These are phyloP conservation scores for Pleurotus cornucopiae DNA, from an alignment of 768 basidiomycete species.

Conservation along the genomic window DNA sequence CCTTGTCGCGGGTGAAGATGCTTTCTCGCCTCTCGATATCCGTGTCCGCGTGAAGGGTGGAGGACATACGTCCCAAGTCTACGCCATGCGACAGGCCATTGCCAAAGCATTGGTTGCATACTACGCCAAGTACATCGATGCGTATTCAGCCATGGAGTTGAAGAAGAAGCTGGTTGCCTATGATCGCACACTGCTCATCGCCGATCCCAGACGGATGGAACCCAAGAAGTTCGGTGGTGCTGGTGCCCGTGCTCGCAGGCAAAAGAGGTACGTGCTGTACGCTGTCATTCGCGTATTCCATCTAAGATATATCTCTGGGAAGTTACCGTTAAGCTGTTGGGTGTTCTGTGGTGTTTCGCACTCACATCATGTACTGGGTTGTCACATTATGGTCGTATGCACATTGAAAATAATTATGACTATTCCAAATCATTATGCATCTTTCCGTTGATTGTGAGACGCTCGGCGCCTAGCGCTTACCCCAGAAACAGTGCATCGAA, in stretches of 20 bases:
- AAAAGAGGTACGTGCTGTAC: conserved; percentile 72
- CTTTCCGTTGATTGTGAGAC: background rate
- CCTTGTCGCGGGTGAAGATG: conserved; percentile 88
- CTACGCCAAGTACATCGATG: conserved; percentile 98
- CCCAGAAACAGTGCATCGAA: too few species aligned
- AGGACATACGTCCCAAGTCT: conserved; percentile 98
- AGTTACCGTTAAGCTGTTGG: conserved; percentile 73
- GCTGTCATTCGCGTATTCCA: background rate
- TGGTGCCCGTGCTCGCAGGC: conserved; percentile 97
- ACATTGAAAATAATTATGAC: conserved; percentile 15
- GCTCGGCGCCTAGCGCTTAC: too few species aligned
- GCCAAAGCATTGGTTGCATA: conserved; percentile 97
- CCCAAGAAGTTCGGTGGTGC: conserved; percentile 99
- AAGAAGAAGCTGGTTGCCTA: conserved; percentile 98
- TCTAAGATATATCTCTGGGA: conserved; percentile 14
- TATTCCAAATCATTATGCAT: background rate
- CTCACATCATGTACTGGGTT: conserved; percentile 33
- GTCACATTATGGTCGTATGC: conserved; percentile 32
- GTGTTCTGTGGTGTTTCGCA: conserved; percentile 31
- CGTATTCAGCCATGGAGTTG: conserved; percentile 93
- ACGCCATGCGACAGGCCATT: conserved; percentile 98
- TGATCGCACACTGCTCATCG: conserved; percentile 86
- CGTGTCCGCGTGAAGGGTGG: conserved; percentile 98
- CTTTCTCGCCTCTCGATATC: conserved; percentile 86
- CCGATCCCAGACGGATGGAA: conserved; percentile 96